Base-by-base conservation (phyloP, 2,329 filamentous ascomycete species). In the Colletotrichum cereale region DNA sequence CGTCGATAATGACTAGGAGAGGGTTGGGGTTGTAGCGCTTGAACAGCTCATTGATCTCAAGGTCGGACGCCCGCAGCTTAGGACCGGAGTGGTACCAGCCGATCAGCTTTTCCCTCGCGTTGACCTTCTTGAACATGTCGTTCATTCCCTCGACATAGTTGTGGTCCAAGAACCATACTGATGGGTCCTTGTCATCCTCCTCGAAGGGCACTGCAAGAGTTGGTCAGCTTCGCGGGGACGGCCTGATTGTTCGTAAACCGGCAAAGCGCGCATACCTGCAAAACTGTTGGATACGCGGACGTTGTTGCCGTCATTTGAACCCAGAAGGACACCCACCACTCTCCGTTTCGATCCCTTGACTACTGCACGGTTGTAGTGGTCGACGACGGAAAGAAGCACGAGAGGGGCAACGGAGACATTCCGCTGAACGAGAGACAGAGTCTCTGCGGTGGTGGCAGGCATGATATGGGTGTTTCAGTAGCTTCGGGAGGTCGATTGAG, bases 81-180 rank as follows among this genome's bases (percentile, higher is more conserved):
- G 96, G 96, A 52, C 96, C 96, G 26, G 96, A 97, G 85, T 99
- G 96, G 84, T 99, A 99, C 96, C 96, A 99, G 80, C 96, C 96
- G 88, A 99, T 97, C 82, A 99, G 89, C 90, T 98, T 98, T 86
- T 99, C 96, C 75, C 94, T 89, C 73, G 96, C 96, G 86, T 99
- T 99, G 88, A 99, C 95, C 86, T 98, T 98, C 88, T 99, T 99
- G 89, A 99, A 99, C 96, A 99, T 99, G 84, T 98, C 96, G 85
- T 96, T 97, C 96, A 99, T 99, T 77, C 92, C 94, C 84, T 99
- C 96, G 83, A 99, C 93, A 80, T 98, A 99, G 89, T 98, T 98
- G 88, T 99, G 96, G 82, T 99, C 96, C 75, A 99, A 86, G 82
- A 98, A 99, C 96, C 96, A 99, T 80, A 99, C 96, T 44, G 96